Conservation (phyloP, 2,329 filamentous ascomycete species). For the Xylaria sp. region DNA sequence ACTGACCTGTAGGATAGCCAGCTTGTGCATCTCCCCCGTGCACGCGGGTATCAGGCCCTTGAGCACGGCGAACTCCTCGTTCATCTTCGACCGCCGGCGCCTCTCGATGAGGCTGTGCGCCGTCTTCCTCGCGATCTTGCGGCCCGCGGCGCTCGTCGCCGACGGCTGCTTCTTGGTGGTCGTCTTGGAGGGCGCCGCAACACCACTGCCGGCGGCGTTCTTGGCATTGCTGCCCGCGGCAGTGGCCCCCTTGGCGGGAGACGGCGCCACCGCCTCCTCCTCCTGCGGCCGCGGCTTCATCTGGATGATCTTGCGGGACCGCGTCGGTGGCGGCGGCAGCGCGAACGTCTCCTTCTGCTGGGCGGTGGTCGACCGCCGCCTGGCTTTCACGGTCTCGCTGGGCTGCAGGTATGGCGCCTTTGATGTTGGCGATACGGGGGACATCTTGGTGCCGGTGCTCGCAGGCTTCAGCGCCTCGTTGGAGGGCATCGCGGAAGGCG, state of each 20-base stretch:
- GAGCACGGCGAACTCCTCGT: slow-evolving; percentile 92
- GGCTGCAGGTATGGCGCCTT: slow-evolving; percentile 52
- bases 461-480: slow-evolving; percentile 32
- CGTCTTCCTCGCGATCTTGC: slow-evolving; percentile 94
- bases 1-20: slow-evolving; percentile 86
- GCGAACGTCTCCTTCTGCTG: slow-evolving; percentile 70
- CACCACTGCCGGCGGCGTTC: slow-evolving; percentile 20
- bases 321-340: slow-evolving; percentile 88
- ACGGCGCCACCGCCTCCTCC: slow-evolving; percentile 37
- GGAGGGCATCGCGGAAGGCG: slow-evolving; percentile 69
- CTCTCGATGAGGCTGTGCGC: slow-evolving; percentile 95
- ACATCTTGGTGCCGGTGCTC: slow-evolving; percentile 47
- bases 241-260: slow-evolving; percentile 22
- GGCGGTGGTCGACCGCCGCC: slow-evolving; percentile 56
- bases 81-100: slow-evolving; percentile 92
- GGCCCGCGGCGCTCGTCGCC: slow-evolving; percentile 80
- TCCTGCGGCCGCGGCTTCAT: slow-evolving; percentile 76
- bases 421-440: slow-evolving; percentile 37
- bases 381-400: slow-evolving; percentile 55
- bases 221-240: slow-evolving; percentile 9
- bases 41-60: slow-evolving; percentile 97
- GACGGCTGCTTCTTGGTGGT: slow-evolving; percentile 70
- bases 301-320: slow-evolving; percentile 95
- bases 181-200: slow-evolving; percentile 22
- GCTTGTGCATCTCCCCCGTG: slow-evolving; percentile 96